phyloP scores from a whole-genome alignment of 495 filamentous ascomycete species.

The Delitschia confertaspora region DNA sequence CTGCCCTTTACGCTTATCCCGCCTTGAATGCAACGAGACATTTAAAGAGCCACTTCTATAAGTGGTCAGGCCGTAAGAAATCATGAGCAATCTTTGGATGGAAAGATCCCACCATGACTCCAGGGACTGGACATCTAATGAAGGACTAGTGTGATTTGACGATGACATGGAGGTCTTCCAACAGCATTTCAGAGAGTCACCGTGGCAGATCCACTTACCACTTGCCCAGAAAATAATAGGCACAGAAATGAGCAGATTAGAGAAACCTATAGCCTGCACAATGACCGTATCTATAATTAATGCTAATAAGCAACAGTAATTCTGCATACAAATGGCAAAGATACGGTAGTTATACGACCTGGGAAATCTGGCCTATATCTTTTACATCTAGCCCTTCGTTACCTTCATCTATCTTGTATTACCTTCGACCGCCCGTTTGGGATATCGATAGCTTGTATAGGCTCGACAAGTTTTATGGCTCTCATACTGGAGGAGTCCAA shows the following conservation, averaged over 20 bases:
- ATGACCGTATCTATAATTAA: not conserved
- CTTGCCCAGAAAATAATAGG: slow-evolving; percentile 1
- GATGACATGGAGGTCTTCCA: slow-evolving; percentile 18
- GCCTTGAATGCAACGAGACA: not conserved
- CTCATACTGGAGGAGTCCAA: slow-evolving; percentile 22
- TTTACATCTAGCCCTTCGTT: slow-evolving; percentile 17
- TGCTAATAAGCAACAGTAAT: slow-evolving; percentile 4
- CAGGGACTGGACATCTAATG: slow-evolving; percentile 1
- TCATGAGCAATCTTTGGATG: slow-evolving; percentile 8
- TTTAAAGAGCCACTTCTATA: slow-evolving; percentile 12
- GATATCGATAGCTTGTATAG: not conserved
- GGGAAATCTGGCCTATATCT: slow-evolving; percentile 10
- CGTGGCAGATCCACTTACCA: not conserved
- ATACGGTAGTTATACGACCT: slow-evolving; percentile 14
- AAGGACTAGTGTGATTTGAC: slow-evolving; percentile 1
- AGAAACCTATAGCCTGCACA: slow-evolving; percentile 9
- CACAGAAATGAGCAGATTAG: slow-evolving; percentile 7
- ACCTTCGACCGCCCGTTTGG: slow-evolving; percentile 2
- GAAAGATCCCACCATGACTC: slow-evolving; percentile 22
- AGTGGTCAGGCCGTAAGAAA: slow-evolving; percentile 6
- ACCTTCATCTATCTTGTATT: slow-evolving; percentile 19
- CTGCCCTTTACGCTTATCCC: slow-evolving; percentile 12
- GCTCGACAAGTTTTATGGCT: slow-evolving; percentile 8
- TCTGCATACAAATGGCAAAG: slow-evolving; percentile 12
- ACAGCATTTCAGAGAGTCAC: slow-evolving; percentile 6